Percentiles rank a stretch among this genome's conserved stretches.
Evolutionary conservation across 139 green algal genomes (phyloP).

Genomic region (Ettlia oleoabundans): DNA sequence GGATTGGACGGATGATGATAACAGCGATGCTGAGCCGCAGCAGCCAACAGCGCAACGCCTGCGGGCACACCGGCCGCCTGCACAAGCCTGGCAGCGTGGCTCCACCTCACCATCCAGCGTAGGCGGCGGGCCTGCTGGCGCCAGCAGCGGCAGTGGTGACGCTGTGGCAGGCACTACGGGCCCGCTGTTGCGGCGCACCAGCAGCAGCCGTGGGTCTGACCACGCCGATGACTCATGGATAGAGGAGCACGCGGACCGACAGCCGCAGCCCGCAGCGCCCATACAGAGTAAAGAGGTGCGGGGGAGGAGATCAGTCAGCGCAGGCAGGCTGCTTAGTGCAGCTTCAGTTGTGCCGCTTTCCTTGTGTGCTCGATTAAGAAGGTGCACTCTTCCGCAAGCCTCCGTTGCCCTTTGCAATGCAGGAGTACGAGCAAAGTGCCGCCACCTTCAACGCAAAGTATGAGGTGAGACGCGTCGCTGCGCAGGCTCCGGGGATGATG

Average conservation of each 20-base stretch:
- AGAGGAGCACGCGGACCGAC: conserved; percentile 23
- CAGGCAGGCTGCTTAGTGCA: too few relatives aligned
- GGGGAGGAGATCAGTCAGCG: too few relatives aligned
- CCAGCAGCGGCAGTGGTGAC: conserved; percentile 6
- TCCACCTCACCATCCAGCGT: background rate
- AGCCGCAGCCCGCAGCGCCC: conserved; percentile 24
- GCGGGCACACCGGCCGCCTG: background rate
- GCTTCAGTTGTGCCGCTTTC: too few relatives aligned
- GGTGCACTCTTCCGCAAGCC: too few relatives aligned
- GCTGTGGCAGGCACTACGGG: background rate
- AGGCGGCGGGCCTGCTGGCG: conserved; percentile 1
- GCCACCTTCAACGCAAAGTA: conserved; percentile 30
- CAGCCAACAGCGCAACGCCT: background rate
- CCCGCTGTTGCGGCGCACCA: background rate
- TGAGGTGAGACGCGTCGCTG: background rate
- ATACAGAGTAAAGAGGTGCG: conserved; percentile 22
- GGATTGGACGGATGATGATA: conserved; percentile 24
- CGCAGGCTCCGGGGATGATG: background rate
- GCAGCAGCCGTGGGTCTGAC: conserved; percentile 34
- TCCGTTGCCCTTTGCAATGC: too few relatives aligned
- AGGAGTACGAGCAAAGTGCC: conserved; percentile 22
- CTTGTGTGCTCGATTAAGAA: too few relatives aligned
- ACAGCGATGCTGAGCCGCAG: conserved; percentile 6
- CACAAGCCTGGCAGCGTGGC: background rate
- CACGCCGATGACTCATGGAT: conserved; percentile 32